Conservation (phyloP, 139 green algal species). For the Astrephomene gubernaculifera region DNA sequence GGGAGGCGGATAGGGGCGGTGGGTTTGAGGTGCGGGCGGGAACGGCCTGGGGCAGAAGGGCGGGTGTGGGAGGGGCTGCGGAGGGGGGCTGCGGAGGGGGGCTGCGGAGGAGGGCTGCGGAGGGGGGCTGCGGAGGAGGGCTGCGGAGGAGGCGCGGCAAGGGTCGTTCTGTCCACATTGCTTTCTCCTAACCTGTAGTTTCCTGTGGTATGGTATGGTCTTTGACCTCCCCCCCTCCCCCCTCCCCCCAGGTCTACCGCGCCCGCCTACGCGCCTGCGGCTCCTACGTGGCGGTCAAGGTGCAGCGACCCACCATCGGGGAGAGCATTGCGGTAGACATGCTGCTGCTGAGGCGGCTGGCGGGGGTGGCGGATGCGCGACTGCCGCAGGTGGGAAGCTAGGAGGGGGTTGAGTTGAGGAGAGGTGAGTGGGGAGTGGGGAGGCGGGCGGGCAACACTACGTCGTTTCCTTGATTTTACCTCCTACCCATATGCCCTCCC, state of each 20-base stretch:
- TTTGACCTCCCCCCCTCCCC: neutral
- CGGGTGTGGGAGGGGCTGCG: too few relatives aligned
- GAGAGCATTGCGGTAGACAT: conserved; percentile 95
- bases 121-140: too few relatives aligned
- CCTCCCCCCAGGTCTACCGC: conserved; percentile 83
- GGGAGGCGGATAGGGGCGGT: too few relatives aligned
- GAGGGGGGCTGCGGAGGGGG: too few relatives aligned
- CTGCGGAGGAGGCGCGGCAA: too few relatives aligned
- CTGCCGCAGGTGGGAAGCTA: conserved; percentile 48
- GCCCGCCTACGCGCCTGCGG: conserved; percentile 82
- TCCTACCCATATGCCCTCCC: neutral
- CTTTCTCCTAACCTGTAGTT: neutral
- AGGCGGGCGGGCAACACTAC: neutral
- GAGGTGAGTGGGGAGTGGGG: neutral
- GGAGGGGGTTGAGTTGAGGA: neutral
- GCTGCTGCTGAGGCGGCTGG: conserved; percentile 89
- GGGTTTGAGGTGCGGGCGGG: too few relatives aligned
- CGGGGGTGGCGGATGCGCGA: conserved; percentile 78
- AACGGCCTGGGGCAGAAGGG: too few relatives aligned
- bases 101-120: too few relatives aligned
- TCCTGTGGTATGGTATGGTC: too few relatives aligned
- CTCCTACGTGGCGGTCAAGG: conserved; percentile 94
- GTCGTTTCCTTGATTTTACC: neutral
- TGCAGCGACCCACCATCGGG: conserved; percentile 94
- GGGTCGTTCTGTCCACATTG: too few relatives aligned